A percentile compares a stretch with the other conserved stretches of the same genome.
These are phyloP conservation scores for Marchantia paleacea DNA, from an alignment of 225 moss, liverwort and hornwort species.

Conservation along the genomic window DNA sequence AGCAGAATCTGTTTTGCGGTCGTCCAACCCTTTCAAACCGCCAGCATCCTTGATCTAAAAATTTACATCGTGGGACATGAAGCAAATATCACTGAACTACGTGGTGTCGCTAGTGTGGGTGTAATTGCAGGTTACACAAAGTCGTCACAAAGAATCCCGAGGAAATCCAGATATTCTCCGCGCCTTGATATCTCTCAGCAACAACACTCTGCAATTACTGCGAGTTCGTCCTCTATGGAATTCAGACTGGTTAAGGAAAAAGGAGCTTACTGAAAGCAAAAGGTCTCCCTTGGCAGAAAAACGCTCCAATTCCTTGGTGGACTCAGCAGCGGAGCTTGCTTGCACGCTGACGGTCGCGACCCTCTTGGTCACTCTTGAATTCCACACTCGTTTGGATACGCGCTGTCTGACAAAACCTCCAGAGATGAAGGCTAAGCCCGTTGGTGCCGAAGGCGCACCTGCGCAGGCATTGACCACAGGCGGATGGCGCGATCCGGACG, in stretches of 20 bases:
- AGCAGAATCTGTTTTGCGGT: slow-evolving; percentile 28
- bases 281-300: slow-evolving; percentile 93
- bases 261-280: slow-evolving; percentile 57
- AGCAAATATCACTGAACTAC: not conserved
- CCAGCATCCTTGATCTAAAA: slow-evolving; percentile 82
- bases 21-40: slow-evolving; percentile 58
- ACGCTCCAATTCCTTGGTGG: slow-evolving; percentile 88
- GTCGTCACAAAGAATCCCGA: not conserved
- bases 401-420: not conserved
- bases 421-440: not conserved
- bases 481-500: not conserved
- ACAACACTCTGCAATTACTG: not conserved
- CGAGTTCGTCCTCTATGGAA: too few relatives aligned
- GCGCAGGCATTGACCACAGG: not conserved
- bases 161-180: not conserved
- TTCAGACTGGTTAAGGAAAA: too few relatives aligned
- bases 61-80: not conserved
- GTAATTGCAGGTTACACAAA: not conserved
- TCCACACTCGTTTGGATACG: not conserved
- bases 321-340: slow-evolving; percentile 43
- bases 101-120: not conserved
- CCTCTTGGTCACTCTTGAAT: slow-evolving; percentile 3
- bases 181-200: not conserved
- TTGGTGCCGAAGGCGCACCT: not conserved
- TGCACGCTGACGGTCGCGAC: slow-evolving; percentile 3